These are phyloP conservation scores for Paramecium sonneborni DNA, from an alignment of 73 alveolate species.

Conservation along the genomic window DNA sequence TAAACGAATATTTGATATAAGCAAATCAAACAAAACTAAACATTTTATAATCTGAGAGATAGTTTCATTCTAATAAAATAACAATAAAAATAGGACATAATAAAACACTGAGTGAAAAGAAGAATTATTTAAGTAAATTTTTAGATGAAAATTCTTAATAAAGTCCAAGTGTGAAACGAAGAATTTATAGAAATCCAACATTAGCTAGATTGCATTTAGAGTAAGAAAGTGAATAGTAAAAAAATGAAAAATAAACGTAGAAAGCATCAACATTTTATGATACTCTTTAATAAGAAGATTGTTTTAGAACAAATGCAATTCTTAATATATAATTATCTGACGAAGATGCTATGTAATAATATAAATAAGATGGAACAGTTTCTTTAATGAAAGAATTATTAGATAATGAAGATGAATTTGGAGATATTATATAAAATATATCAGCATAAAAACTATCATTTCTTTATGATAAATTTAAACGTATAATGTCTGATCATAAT, in stretches of 20 bases:
- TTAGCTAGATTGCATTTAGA: neutral
- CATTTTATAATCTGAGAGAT: constrained; percentile 11
- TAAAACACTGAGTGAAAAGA: constrained; percentile 13
- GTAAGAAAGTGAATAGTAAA: neutral
- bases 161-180: neutral
- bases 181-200: constrained; percentile 17
- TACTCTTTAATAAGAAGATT: constrained; percentile 12
- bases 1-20: neutral
- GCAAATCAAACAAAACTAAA: constrained; percentile 36
- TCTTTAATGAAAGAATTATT: constrained; percentile 28
- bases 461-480: constrained; percentile 25
- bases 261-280: constrained; percentile 12
- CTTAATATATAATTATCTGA: neutral
- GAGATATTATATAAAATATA: neutral
- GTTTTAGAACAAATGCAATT: constrained; percentile 25
- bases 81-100: neutral
- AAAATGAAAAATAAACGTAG: neutral
- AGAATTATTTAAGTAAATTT: neutral
- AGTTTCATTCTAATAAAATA: neutral
- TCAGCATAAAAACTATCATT: constrained; percentile 33
- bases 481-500: constrained; percentile 46
- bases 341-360: constrained; percentile 14
- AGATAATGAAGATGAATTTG: constrained; percentile 15
- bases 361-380: constrained; percentile 44
- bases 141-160: constrained; percentile 8